These are phyloP conservation scores for Neoboletus brunneissimus DNA, from an alignment of 768 basidiomycete species.

Conservation along the genomic window DNA sequence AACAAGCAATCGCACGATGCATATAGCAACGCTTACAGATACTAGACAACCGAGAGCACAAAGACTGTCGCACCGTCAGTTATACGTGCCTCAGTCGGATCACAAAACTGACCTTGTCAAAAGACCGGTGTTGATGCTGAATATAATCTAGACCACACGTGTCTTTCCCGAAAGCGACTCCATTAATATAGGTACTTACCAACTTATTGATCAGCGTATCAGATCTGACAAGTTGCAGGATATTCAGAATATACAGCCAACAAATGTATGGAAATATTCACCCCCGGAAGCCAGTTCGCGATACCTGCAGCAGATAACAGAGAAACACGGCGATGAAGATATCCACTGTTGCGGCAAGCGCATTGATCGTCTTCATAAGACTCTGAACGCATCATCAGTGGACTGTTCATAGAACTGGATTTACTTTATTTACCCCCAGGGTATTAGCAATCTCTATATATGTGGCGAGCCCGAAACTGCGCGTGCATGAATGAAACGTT, in stretches of 20 bases:
- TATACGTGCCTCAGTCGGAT: not conserved
- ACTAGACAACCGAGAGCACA: not conserved
- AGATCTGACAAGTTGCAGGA: not conserved
- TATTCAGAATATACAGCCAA: not conserved
- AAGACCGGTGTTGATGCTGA: no score
- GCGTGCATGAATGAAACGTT: no score
- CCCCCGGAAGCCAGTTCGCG: not conserved
- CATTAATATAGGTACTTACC: not conserved
- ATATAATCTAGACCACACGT: not conserved
- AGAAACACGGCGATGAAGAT: not conserved
- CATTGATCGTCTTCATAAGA: not conserved
- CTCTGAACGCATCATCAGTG: no score
- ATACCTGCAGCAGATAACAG: not conserved
- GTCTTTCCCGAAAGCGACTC: not conserved
- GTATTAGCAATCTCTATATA: no score
- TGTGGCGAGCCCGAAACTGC: no score
- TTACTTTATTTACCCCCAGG: no score
- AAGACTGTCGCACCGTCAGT: not conserved
- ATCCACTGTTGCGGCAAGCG: not conserved
- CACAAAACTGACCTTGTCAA: not conserved
- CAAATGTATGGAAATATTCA: not conserved
- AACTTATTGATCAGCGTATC: not conserved
- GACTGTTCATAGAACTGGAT: no score
- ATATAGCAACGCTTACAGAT: not conserved
- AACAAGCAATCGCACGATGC: not conserved